phyloP scores from a whole-genome alignment of 108 stramenopile genomes.

The Bacterosira constricta region DNA sequence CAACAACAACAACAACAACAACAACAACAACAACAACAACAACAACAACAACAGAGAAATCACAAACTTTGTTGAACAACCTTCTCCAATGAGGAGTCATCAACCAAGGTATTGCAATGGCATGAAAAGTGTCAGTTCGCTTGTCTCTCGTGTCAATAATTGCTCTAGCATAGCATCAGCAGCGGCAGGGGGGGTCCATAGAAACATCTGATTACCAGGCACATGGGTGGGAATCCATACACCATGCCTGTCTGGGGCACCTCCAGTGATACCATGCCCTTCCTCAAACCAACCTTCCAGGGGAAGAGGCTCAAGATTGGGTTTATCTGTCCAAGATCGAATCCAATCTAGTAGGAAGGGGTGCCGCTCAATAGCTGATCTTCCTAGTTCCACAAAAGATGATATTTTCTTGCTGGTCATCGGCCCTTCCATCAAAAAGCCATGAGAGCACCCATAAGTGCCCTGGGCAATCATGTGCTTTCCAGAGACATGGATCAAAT shows the following conservation, averaged over 20 bases:
- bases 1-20: no score
- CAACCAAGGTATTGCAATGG: conserved; percentile 9
- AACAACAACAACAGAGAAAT: background rate
- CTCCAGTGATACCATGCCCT: conserved; percentile 34
- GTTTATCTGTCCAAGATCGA: conserved; percentile 2
- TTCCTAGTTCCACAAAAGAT: conserved; percentile 14
- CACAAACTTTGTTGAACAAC: conserved; percentile 15
- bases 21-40: no score
- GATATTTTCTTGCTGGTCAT: conserved; percentile 18
- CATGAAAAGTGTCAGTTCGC: conserved; percentile 19
- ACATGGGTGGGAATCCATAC: conserved; percentile 26
- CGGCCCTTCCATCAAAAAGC: conserved; percentile 19
- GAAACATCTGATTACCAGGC: background rate
- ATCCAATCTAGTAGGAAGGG: conserved; percentile 7
- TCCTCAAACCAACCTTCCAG: conserved; percentile 31
- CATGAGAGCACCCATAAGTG: conserved; percentile 25
- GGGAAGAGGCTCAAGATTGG: background rate
- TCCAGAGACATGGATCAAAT: conserved; percentile 17
- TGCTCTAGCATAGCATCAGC: conserved; percentile 39
- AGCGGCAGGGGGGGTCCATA: conserved; percentile 25
- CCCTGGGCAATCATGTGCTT: conserved; percentile 36
- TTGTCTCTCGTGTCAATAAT: conserved; percentile 32
- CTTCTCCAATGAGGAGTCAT: conserved; percentile 4
- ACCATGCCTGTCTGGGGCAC: conserved; percentile 4
- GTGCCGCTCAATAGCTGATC: conserved; percentile 3